These are phyloP conservation scores for Durotheca rogersii DNA, from an alignment of 495 filamentous ascomycete species.

Conservation along the genomic window DNA sequence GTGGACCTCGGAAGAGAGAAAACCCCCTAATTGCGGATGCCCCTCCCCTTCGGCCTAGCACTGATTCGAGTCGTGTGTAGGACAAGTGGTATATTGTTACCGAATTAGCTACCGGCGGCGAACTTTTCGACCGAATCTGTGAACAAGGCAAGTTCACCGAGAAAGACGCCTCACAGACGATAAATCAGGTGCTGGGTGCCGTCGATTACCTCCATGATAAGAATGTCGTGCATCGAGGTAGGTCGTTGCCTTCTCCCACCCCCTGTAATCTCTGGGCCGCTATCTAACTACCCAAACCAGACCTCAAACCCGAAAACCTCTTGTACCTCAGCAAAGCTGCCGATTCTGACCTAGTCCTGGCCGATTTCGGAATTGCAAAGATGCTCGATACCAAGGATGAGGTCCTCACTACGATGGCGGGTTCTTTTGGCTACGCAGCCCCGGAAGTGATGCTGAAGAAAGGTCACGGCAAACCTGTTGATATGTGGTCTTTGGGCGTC, in stretches of 20 bases:
- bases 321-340: constrained; percentile 80
- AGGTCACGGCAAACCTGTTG: constrained; percentile 97
- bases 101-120: constrained; percentile 91
- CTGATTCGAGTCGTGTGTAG: constrained; percentile 47
- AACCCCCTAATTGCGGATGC: background rate
- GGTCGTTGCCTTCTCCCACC: constrained; percentile 15
- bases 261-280: background rate
- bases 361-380: constrained; percentile 98
- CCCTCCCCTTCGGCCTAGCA: background rate
- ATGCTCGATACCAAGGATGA: constrained; percentile 90
- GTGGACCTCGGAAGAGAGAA: constrained; percentile 28
- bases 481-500: constrained; percentile 99
- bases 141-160: constrained; percentile 98
- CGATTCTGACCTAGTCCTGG: constrained; percentile 84
- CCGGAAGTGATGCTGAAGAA: constrained; percentile 98
- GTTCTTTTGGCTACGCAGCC: constrained; percentile 96
- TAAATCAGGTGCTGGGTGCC: constrained; percentile 90
- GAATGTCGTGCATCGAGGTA: constrained; percentile 96
- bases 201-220: constrained; percentile 93
- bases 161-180: constrained; percentile 95
- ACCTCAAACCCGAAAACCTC: constrained; percentile 97
- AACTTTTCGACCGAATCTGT: constrained; percentile 97
- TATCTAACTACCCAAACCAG: constrained; percentile 46
- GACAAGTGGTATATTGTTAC: constrained; percentile 99
- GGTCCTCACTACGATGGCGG: constrained; percentile 96